Evolutionary conservation across 192 early-diverging fungal species (phyloP).

Genomic region (Lobosporangium transversale): DNA sequence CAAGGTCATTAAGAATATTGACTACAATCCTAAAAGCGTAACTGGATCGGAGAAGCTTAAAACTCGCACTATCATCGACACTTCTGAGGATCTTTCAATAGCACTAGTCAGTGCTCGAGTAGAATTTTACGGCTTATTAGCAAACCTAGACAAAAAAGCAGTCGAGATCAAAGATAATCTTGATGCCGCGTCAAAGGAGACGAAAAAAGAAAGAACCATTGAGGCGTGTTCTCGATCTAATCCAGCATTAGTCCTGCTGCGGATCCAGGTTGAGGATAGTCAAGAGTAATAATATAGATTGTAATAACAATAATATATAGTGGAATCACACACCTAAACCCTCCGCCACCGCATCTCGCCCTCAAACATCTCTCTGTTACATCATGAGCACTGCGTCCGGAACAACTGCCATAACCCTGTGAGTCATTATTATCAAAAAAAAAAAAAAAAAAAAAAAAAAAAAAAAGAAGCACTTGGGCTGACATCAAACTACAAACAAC

Average conservation of each 20-base stretch:
- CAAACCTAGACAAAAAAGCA: conserved; percentile 6
- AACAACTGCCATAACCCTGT: not conserved
- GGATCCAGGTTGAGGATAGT: conserved; percentile 19
- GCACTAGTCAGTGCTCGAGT: conserved; percentile 18
- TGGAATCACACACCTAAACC: no score
- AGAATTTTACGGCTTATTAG: conserved; percentile 11
- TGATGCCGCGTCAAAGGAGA: not conserved
- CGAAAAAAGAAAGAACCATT: conserved; percentile 10
- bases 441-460: not conserved
- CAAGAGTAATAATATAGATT: not conserved
- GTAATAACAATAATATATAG: not conserved
- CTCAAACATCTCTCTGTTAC: not conserved
- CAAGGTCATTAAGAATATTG: conserved; percentile 1
- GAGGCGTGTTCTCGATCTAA: conserved; percentile 18
- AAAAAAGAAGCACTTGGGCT: not conserved
- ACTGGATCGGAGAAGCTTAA: no score
- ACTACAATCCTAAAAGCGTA: not conserved
- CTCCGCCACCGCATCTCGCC: no score
- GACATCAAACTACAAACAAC: not conserved
- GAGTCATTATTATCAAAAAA: not conserved
- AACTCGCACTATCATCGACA: not conserved
- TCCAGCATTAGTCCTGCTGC: conserved; percentile 10
- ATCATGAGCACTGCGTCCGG: not conserved
- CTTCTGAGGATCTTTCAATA: conserved; percentile 8
- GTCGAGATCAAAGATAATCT: conserved; percentile 25